Base-by-base conservation (phyloP, 1,139 yeast genomes). In the Eremothecium coryli region DNA sequence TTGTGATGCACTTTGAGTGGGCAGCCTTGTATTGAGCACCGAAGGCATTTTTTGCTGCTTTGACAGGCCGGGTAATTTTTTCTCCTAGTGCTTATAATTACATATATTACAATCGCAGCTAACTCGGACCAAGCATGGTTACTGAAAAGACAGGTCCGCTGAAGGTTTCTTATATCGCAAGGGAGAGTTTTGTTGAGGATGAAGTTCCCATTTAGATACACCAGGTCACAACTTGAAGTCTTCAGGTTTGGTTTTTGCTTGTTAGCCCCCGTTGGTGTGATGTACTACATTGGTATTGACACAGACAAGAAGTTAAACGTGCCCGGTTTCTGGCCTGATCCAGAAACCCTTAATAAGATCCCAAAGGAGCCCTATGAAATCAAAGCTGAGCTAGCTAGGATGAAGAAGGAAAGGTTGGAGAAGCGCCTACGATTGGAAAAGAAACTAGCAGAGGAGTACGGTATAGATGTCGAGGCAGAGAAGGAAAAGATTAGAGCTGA, bases 251-350 rank as follows among this genome's bases (percentile, higher is more conserved):
- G 95, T 1, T 80, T 86, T 52, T 86, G 84, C 56, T 73, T 88
- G 34, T 65, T 86, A 49, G 75, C 93, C 2, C 97, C 96, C 1
- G 82, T 88, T 34, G 71, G 73, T 14, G 79, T 86, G 50, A 88
- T 88, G 97, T 78, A 84, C 60, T 88, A 81, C 50, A 88, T 85
- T 33, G 96, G 96, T 54, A 70, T 81, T 29, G 88, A 86, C 49
- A 81, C 96, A 1, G 95, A 88, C 58, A 73, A 70, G 48, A 86
- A 85, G 62, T 76, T 88, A 57, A 84, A 85, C 54, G 76, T 86
- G 36, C 93, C 94, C n/a, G 95, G 95, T 12, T 86, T 84, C 60
- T 85, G 95, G 95, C 97, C 97, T 1, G 96, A 86, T 58, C 96
- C 96, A 25, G 81, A 82, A 23, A 80, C 95, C 2, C 69, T 85